phyloP scores from a whole-genome alignment of 805 yeast species.

The Pichia pseudocactophila region DNA sequence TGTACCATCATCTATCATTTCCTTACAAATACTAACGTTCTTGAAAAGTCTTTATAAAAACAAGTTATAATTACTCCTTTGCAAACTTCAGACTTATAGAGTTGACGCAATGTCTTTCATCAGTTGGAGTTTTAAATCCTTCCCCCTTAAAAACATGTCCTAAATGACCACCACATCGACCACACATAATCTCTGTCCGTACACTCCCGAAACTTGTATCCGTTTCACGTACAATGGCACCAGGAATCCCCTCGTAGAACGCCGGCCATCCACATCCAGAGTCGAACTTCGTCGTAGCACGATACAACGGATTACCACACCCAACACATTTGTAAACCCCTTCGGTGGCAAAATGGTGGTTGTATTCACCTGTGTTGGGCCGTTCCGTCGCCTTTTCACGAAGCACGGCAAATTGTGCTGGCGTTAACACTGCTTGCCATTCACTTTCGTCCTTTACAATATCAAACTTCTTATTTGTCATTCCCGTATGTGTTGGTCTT shows the following conservation, averaged over 20 bases:
- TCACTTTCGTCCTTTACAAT: slow-evolving; percentile 37
- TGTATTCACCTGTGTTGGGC: slow-evolving; percentile 57
- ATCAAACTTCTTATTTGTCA: background rate
- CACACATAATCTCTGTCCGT: slow-evolving; percentile 84
- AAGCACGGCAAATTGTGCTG: slow-evolving; percentile 70
- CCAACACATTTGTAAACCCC: slow-evolving; percentile 85
- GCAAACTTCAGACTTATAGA: slow-evolving; percentile 67
- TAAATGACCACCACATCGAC: slow-evolving; percentile 84
- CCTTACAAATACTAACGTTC: background rate
- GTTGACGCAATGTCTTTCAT: slow-evolving; percentile 92
- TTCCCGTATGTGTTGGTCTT: background rate
- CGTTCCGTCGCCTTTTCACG: slow-evolving; percentile 68
- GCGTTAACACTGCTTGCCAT: slow-evolving; percentile 73
- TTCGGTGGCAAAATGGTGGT: slow-evolving; percentile 30
- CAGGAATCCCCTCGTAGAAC: slow-evolving; percentile 82
- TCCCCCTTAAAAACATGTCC: slow-evolving; percentile 96
- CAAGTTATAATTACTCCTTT: background rate
- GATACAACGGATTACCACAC: slow-evolving; percentile 72
- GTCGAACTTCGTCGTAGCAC: slow-evolving; percentile 71
- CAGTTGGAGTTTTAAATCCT: slow-evolving; percentile 80
- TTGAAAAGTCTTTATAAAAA: background rate
- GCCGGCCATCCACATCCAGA: slow-evolving; percentile 99
- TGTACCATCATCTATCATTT: background rate
- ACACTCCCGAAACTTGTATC: slow-evolving; percentile 70
- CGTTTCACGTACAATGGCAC: slow-evolving; percentile 50